Evolutionary conservation across 441 rosid species (phyloP).

Genomic region (Aquilaria agallochum): DNA sequence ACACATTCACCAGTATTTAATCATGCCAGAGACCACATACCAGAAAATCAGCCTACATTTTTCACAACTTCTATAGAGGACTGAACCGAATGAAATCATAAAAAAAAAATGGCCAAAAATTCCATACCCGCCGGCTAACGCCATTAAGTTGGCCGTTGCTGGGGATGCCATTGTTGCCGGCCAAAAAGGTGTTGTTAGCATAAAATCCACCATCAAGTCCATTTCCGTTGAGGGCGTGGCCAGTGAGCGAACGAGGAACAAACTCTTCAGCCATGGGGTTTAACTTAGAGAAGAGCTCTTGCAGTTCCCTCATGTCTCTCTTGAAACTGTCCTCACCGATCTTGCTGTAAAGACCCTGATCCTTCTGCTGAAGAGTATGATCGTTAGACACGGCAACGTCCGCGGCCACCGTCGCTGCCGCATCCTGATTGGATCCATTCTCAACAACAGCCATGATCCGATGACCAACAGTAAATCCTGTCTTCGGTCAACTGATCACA

Average conservation of each 20-base stretch:
- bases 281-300: slow-evolving; percentile 82
- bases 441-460: slow-evolving; percentile 60
- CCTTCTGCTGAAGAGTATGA: slow-evolving; percentile 26
- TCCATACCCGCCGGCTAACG: slow-evolving; percentile 45
- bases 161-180: slow-evolving; percentile 13
- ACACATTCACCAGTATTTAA: too few species aligned
- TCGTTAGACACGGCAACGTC: slow-evolving; percentile 28
- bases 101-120: neutral
- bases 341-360: slow-evolving; percentile 32
- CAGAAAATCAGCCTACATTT: too few species aligned
- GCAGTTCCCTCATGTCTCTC: slow-evolving; percentile 70
- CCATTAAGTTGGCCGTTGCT: slow-evolving; percentile 31
- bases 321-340: slow-evolving; percentile 31
- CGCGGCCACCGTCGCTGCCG: slow-evolving; percentile 23
- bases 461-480: slow-evolving; percentile 8
- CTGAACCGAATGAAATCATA: neutral
- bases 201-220: slow-evolving; percentile 33
- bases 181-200: slow-evolving; percentile 25
- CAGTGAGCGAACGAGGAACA: slow-evolving; percentile 69
- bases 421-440: slow-evolving; percentile 40
- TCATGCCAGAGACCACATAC: too few species aligned
- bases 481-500: slow-evolving; percentile 12
- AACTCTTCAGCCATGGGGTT: slow-evolving; percentile 92
- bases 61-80: too few species aligned
- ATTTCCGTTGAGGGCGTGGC: slow-evolving; percentile 24